Evolutionary conservation across 805 yeast genomes (phyloP).

Genomic region (Yarrowia alimentaria): DNA sequence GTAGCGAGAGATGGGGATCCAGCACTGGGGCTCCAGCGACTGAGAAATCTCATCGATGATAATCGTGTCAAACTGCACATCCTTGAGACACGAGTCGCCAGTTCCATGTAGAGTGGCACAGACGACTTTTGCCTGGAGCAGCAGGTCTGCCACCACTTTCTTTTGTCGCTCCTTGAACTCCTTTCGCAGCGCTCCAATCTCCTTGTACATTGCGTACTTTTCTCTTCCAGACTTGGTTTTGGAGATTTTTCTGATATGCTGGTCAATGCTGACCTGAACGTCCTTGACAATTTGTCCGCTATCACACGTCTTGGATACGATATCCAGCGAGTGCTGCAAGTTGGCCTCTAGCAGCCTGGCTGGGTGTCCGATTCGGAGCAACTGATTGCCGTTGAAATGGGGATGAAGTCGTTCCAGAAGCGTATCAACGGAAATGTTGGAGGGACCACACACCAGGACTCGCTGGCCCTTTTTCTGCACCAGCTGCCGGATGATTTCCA

Average conservation of each 20-base stretch:
- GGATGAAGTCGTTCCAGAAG: conserved; percentile 69
- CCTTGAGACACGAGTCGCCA: conserved; percentile 66
- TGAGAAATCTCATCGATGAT: conserved; percentile 96
- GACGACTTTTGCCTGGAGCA: conserved; percentile 64
- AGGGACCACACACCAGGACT: conserved; percentile 88
- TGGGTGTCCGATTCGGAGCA: conserved; percentile 92
- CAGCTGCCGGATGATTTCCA: conserved; percentile 77
- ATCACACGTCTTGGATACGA: conserved; percentile 58
- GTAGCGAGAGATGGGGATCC: conserved; percentile 84
- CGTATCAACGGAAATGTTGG: conserved; percentile 89
- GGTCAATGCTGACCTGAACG: conserved; percentile 67
- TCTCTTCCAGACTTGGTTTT: conserved; percentile 65
- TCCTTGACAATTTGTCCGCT: conserved; percentile 63
- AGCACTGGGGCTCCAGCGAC: conserved; percentile 89
- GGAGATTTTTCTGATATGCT: conserved; percentile 49
- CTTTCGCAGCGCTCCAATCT: conserved; percentile 63
- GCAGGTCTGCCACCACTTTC: conserved; percentile 57
- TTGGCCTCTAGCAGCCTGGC: conserved; percentile 69
- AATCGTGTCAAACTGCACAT: conserved; percentile 68
- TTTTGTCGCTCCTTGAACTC: conserved; percentile 69
- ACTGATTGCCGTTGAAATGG: conserved; percentile 45
- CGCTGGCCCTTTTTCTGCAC: conserved; percentile 48
- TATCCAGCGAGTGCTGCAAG: conserved; percentile 71
- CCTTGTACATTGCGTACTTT: conserved; percentile 63
- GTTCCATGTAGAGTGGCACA: conserved; percentile 87